Evolutionary conservation across 371 early-diverging fungal species (phyloP), one percentile per base, ranked within the genome.

Genomic region (Actinomortierella ambigua): DNA sequence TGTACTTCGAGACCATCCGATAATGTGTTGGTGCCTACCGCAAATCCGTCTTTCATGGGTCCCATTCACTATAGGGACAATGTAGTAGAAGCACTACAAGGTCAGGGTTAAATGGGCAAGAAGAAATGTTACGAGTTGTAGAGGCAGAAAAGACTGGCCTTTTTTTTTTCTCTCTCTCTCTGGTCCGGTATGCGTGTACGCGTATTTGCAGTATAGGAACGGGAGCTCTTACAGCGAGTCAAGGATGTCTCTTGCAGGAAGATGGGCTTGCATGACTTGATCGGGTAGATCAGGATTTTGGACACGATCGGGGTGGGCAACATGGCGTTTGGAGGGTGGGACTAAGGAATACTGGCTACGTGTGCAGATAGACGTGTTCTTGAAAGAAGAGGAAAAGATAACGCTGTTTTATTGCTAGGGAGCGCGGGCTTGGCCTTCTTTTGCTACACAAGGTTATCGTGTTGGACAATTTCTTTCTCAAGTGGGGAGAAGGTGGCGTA

Each of bases 261-360:
- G 22, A 48, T 6, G 24, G 48, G 22, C 22, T 48, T 48, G 48
- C 48, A 48, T 2, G 48, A 48, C 22, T 48, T 48, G 48, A 48
- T 48, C 11, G 48, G 48, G 48, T 48, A 48, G 22, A 48, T 48
- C 22, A 22, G 22, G 20, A 48, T 48, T 17, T 48, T 24, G 1
- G 48, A 48, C 11, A 48, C 24, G 20, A 48, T 22, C 22, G 48
- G 48, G 9, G 48, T 24, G 11, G 34, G 34, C 34, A 11, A 34
- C 48, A 48, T 48, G 9, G 48, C 22, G 2, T n/a, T 46, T 17
- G 15, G 41, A 20, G 20, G 20, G 20, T 44, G 44, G 44, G 3
- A 44, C 20, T 44, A 20, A 41, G 41, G 13, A 44, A 44, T 44
- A n/a, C n/a, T n/a, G n/a, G n/a, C n/a, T n/a, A n/a, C n/a, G n/a